Base-by-base conservation (phyloP, 2,329 filamentous ascomycete species). In the Fusarium penzigii region DNA sequence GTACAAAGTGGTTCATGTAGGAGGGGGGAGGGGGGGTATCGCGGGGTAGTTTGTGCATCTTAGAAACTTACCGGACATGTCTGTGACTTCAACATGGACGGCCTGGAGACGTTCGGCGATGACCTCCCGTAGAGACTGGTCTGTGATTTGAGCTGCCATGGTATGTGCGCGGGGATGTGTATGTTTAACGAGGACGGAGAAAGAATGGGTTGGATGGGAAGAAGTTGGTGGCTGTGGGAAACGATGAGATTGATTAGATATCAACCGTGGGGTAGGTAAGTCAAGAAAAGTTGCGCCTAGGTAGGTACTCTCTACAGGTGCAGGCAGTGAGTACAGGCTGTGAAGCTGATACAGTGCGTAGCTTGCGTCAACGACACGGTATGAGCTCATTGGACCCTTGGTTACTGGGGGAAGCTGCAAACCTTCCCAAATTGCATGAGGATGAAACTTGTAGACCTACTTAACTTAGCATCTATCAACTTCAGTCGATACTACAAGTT, bases 1-100 rank as follows among this genome's bases (percentile, higher is more conserved):
- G 38, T 7, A 9, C 16, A 13, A 16, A 16, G 39, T 4, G 3
- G 39, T 40, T 29, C 20, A 39, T 29, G 14, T 51, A 40, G 11
- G 39, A 10, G 54, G 57, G 54, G 55, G 57, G 53, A 54, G 48
- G 51, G 46, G 42, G 45, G 29, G 42, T 42, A 42, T 44, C 50
- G 49, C 38, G 43, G 46, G 46, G 44, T 55, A 46, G 45, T 25
- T 25, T 17, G 69, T 25, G 20, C 20, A 25, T 4, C 20, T 25
- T 25, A 7, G 20, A 25, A 25, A 25, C 78, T 53, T 82, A 96
- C 92, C 93, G 59, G 92, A 96, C 79, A 96, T 85, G 75, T 97
- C 93, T 59, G 90, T 88, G 63, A 97, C 91, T 65, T 94, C 87
- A 58, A 96, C 91, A 75, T 95, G 84, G 29, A 81, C 79, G 17